Percentiles rank a stretch among this genome's conserved stretches.
phyloP scores from a whole-genome alignment of 805 yeast species.

The Kluyveromyces lactis region DNA sequence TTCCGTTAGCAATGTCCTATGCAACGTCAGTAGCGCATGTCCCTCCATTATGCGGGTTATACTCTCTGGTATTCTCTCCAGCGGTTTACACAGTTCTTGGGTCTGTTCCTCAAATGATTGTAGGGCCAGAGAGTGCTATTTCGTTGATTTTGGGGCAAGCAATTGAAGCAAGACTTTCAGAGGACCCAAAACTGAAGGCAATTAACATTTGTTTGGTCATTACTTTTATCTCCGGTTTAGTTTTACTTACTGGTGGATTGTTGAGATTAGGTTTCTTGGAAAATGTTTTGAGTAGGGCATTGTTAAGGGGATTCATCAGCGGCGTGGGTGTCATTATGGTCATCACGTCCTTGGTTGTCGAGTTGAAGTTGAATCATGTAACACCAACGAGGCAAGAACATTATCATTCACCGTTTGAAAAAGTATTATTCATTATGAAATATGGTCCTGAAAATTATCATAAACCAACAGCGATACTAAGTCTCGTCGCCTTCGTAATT shows the following conservation, averaged over 20 bases:
- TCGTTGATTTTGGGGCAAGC: conserved; percentile 78
- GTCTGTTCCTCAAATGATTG: conserved; percentile 80
- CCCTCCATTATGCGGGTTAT: conserved; percentile 72
- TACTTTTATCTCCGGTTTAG: conserved; percentile 67
- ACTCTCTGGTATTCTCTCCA: conserved; percentile 71
- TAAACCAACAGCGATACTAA: conserved; percentile 51
- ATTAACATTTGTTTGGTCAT: conserved; percentile 58
- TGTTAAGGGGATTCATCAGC: conserved; percentile 74
- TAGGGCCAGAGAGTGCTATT: conserved; percentile 88
- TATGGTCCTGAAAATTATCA: conserved; percentile 43
- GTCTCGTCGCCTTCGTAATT: conserved; percentile 41
- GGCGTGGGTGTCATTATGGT: conserved; percentile 84
- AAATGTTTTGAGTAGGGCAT: conserved; percentile 65
- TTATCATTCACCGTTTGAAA: conserved; percentile 65
- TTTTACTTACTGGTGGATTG: conserved; percentile 64
- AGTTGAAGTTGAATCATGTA: conserved; percentile 53
- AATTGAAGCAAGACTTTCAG: conserved; percentile 46
- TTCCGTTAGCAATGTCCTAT: conserved; percentile 67
- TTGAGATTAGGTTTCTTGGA: conserved; percentile 83
- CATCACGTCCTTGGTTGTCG: conserved; percentile 62
- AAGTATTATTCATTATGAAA: conserved; percentile 46
- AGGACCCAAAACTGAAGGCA: conserved; percentile 34
- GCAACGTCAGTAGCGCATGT: conserved; percentile 80
- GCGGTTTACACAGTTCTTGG: conserved; percentile 72
- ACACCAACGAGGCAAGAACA: conserved; percentile 41